A percentile compares a stretch with the other conserved stretches of the same genome.
phyloP scores from a whole-genome alignment of 2,329 filamentous ascomycete genomes.

The Diaporthe amygdali region DNA sequence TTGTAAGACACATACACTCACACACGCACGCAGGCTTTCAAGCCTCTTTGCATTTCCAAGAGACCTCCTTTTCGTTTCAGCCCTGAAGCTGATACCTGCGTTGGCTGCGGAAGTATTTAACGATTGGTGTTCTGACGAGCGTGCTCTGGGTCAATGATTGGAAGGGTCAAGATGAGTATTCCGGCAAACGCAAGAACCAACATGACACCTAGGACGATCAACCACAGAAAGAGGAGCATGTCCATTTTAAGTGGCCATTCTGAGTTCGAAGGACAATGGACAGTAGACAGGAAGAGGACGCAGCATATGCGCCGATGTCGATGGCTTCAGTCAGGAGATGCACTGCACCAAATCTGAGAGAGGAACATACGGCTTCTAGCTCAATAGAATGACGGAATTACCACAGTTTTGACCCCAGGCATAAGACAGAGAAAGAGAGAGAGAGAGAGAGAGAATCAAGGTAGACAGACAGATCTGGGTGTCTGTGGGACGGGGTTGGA shows the following conservation, averaged over 20 bases:
- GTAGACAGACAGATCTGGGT: neutral
- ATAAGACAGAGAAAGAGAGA: neutral
- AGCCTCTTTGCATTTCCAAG: neutral
- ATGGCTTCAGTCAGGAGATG: neutral
- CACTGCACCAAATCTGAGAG: neutral
- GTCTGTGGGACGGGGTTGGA: neutral
- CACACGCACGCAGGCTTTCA: too few species aligned
- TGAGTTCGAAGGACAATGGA: neutral
- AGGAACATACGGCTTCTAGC: neutral
- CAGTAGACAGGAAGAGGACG: neutral
- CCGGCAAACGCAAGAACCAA: conserved; percentile 20
- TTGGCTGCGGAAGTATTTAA: neutral
- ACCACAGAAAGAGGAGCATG: conserved; percentile 22
- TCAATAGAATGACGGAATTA: neutral
- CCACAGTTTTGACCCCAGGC: neutral
- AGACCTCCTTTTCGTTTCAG: neutral
- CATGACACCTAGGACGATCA: conserved; percentile 24
- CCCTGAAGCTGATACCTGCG: neutral
- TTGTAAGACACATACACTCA: neutral
- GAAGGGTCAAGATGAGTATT: conserved; percentile 19
- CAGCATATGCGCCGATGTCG: neutral
- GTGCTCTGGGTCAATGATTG: conserved; percentile 18
- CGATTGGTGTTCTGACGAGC: neutral
- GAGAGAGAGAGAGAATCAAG: neutral
- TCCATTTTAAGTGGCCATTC: conserved; percentile 25